Evolutionary conservation across 306 rosid species (phyloP).

Genomic region (Acacia melanoxylon): DNA sequence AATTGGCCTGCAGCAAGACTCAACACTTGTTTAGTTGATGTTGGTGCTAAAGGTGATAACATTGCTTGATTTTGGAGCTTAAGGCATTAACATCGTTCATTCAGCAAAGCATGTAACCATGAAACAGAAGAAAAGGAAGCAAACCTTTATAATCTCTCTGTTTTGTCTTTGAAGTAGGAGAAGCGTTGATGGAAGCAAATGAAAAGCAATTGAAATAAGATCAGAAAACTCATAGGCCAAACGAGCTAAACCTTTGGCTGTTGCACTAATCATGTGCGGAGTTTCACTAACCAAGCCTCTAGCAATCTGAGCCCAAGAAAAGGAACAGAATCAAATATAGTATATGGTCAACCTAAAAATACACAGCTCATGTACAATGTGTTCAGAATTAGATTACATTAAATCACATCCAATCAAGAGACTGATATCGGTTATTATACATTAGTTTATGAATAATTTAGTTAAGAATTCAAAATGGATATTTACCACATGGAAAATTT

Average conservation of each 20-base stretch:
- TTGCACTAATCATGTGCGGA: constrained; percentile 93
- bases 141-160: constrained; percentile 79
- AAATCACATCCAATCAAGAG: constrained; percentile 11
- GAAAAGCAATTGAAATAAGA: constrained; percentile 70
- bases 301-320: constrained; percentile 61
- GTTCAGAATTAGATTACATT: constrained; percentile 6
- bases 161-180: constrained; percentile 66
- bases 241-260: constrained; percentile 94
- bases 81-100: constrained; percentile 17
- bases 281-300: constrained; percentile 74
- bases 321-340: constrained; percentile 17
- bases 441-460: background rate
- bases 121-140: constrained; percentile 21
- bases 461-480: background rate
- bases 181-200: constrained; percentile 66
- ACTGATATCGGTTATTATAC: background rate
- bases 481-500: constrained; percentile 71
- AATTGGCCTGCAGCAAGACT: constrained; percentile 72
- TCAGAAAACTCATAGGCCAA: constrained; percentile 90
- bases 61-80: background rate
- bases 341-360: background rate
- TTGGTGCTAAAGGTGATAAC: background rate
- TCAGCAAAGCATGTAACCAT: constrained; percentile 18
- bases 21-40: background rate
- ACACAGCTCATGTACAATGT: background rate